These are phyloP conservation scores for Phytophthora hybrid DNA, from an alignment of 352 stramenopile genomes.

Conservation along the genomic window DNA sequence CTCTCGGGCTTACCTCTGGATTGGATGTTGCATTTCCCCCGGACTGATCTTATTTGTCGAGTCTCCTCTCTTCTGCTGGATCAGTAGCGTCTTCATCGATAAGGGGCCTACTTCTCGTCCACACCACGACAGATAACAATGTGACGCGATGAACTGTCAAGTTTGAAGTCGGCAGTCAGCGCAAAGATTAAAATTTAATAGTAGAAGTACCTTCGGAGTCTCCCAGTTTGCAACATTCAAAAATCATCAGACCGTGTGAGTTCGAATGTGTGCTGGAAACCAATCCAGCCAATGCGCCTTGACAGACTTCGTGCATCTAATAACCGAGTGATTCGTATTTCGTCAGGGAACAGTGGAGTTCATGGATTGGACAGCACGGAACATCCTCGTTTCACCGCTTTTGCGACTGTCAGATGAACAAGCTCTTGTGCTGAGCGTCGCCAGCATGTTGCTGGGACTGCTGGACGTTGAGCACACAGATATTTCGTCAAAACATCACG, in stretches of 20 bases:
- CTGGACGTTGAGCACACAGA: not conserved
- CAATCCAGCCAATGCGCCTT: not conserved
- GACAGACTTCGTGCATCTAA: not conserved
- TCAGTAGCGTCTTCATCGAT: not conserved
- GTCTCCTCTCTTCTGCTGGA: not conserved
- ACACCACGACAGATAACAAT: not conserved
- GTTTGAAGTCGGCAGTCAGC: not conserved
- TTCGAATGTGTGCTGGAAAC: not conserved
- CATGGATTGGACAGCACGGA: not conserved
- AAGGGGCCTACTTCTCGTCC: no score
- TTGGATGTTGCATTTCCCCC: no score
- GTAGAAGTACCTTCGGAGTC: no score
- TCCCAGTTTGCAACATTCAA: conserved; percentile 1
- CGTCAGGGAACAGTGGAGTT: not conserved
- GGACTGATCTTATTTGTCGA: not conserved
- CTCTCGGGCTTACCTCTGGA: not conserved
- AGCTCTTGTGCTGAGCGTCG: not conserved
- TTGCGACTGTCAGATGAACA: not conserved
- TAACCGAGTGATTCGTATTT: not conserved
- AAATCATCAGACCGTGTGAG: not conserved
- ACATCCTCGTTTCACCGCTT: not conserved
- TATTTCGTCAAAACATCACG: not conserved
- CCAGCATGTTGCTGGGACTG: not conserved
- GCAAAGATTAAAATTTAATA: not conserved
- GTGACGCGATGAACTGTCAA: not conserved